Percentiles rank a stretch among this genome's conserved stretches.
Evolutionary conservation across 768 basidiomycete species (phyloP).

Genomic region (Xerocomellus dryophilus): DNA sequence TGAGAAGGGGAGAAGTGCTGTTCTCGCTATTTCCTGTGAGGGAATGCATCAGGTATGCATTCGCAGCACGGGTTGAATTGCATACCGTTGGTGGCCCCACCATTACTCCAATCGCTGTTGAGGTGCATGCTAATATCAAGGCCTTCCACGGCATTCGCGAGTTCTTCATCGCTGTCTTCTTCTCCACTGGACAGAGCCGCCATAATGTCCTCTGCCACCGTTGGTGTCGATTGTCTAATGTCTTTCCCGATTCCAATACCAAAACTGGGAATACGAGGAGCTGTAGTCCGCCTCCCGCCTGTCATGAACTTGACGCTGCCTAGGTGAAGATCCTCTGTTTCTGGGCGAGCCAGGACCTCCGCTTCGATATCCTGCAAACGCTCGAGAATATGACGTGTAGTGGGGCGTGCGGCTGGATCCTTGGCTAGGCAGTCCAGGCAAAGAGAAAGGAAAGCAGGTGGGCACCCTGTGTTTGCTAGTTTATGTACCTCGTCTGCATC

Average conservation of each 20-base stretch:
- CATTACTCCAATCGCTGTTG: constrained; percentile 42
- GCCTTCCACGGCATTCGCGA: constrained; percentile 56
- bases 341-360: constrained; percentile 70
- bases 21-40: constrained; percentile 35
- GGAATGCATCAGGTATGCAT: constrained; percentile 12
- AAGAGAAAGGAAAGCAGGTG: constrained; percentile 71
- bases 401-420: constrained; percentile 68
- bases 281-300: constrained; percentile 55
- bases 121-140: constrained; percentile 49
- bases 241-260: constrained; percentile 67
- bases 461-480: constrained; percentile 71
- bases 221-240: constrained; percentile 39
- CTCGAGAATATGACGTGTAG: constrained; percentile 74
- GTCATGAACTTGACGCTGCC: constrained; percentile 85
- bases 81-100: constrained; percentile 36
- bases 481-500: constrained; percentile 69
- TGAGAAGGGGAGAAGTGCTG: constrained; percentile 56
- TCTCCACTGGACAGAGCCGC: constrained; percentile 41
- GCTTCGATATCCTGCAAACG: constrained; percentile 78
- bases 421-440: constrained; percentile 72
- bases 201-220: constrained; percentile 35
- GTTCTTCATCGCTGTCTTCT: constrained; percentile 63
- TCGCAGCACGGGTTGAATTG: constrained; percentile 3
- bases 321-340: constrained; percentile 69
- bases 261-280: constrained; percentile 85